Conservation (phyloP, 768 basidiomycete genomes). For the Termitomyces sp. region DNA sequence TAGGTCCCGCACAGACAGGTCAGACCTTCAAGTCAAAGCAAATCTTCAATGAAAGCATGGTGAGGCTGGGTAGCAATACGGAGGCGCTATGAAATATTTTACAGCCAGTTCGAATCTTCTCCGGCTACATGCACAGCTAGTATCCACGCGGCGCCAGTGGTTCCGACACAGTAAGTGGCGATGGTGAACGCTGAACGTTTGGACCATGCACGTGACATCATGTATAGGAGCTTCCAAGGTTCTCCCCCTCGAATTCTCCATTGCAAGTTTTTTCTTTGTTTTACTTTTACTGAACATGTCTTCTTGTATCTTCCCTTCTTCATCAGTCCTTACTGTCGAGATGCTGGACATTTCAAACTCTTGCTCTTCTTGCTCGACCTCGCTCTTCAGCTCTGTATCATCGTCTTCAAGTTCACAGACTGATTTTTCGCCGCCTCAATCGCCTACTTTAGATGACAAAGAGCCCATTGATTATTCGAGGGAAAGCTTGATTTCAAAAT, state of each 20-base stretch:
- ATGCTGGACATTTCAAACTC: constrained; percentile 13
- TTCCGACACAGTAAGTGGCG: too few species aligned
- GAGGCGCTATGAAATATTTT: too few species aligned
- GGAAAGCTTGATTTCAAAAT: not conserved
- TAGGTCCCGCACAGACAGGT: too few species aligned
- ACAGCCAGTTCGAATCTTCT: too few species aligned
- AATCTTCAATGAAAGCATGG: too few species aligned
- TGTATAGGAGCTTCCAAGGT: not conserved
- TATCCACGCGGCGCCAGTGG: too few species aligned
- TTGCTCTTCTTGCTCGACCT: constrained; percentile 9
- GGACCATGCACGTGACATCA: not conserved
- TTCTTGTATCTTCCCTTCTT: constrained; percentile 1
- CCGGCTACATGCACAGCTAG: too few species aligned
- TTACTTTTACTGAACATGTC: not conserved
- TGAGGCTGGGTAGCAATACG: too few species aligned
- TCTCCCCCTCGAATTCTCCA: not conserved
- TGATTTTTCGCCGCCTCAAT: constrained; percentile 11
- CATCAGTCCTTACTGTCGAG: constrained; percentile 8
- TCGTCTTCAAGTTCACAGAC: constrained; percentile 13
- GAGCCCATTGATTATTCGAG: not conserved
- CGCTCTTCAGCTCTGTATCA: constrained; percentile 7
- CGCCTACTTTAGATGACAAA: not conserved
- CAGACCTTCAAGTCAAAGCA: too few species aligned
- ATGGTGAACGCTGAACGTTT: too few species aligned
- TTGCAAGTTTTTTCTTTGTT: not conserved